phyloP scores from a whole-genome alignment of 805 yeast species.

The Cyberlindnera subsufficiens region DNA sequence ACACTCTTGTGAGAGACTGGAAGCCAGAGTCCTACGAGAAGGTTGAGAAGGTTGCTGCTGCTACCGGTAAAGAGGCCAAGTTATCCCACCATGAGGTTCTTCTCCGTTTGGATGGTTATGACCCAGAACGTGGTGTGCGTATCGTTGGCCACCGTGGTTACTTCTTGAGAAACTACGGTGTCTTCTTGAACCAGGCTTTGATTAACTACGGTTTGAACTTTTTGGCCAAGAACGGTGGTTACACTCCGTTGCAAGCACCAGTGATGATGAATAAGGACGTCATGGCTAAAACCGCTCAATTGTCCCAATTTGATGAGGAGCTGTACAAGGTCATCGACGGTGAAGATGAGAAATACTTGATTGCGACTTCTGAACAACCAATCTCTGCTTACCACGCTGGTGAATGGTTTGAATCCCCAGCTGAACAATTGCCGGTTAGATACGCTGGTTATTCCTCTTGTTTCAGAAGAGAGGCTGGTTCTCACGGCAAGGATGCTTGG shows the following conservation, averaged over 20 bases:
- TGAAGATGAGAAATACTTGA: constrained; percentile 93
- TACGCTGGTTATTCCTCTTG: constrained; percentile 98
- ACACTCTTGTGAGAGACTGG: constrained; percentile 85
- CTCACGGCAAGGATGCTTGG: constrained; percentile 99
- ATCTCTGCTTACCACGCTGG: constrained; percentile 95
- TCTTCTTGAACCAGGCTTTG: constrained; percentile 94
- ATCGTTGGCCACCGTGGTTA: constrained; percentile 98
- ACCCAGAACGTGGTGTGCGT: constrained; percentile 97
- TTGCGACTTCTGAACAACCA: constrained; percentile 99
- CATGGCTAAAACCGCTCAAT: constrained; percentile 98
- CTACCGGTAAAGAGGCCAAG: constrained; percentile 67
- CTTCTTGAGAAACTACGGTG: constrained; percentile 92
- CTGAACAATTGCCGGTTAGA: constrained; percentile 92
- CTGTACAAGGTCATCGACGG: constrained; percentile 96
- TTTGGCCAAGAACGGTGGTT: constrained; percentile 71
- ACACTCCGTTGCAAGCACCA: constrained; percentile 93
- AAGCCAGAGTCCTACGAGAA: constrained; percentile 63
- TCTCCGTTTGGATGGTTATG: constrained; percentile 93
- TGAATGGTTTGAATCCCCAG: constrained; percentile 98
- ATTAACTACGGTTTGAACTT: constrained; percentile 92
- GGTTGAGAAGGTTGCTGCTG: constrained; percentile 64
- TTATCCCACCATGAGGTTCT: constrained; percentile 95
- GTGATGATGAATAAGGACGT: constrained; percentile 99
- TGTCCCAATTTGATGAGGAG: constrained; percentile 97
- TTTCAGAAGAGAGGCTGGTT: constrained; percentile 99